Base-by-base conservation (phyloP, 1,139 yeast species). In the Geotrichum citri-aurantii region DNA sequence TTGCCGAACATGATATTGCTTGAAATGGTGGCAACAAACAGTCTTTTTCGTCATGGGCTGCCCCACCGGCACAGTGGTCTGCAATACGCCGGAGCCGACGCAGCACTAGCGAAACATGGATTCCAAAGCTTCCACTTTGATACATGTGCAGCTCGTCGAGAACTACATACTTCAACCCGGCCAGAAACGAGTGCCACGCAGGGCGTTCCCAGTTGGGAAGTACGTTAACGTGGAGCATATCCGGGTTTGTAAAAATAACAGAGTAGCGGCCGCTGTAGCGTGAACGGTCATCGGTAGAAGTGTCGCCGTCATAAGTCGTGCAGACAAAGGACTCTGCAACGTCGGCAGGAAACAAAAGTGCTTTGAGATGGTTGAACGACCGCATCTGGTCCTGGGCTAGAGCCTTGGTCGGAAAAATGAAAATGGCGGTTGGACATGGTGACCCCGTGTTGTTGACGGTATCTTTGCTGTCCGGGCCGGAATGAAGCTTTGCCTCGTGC, bases 371-470 rank as follows among this genome's bases (percentile, higher is more conserved):
- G 56, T 79, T 78, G 58, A 95, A 76, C 14, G 96, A 85, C 55
- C 96, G 77, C 66, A 85, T 86, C 72, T 93, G 99, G 75, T 93
- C 99, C 69, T 93, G 99, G 0, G 99, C 98, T 53, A 93, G 76
- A 0, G 99, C 99, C 68, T 93, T 93, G 0, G 99, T 93, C 1
- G 99, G 99, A 67, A 93, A 93, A 8, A 93, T 84, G 66, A 88
- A 90, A 75, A 95, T 78, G 2, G 96, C 90, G 0, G 96, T 88
- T 0, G 88, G 73, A 6, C 29, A 6, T 81, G 78, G 3, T 81
- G 80, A 58, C 82, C 81, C 27, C 48, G 8, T 23, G 5, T 23
- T 5, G n/a, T 48, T 12, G 10, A 14, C 23, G 14, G 14, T 21
- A 7, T 26, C 21, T 6, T 27, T 19, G 29, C 44, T 31, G 12